These are phyloP conservation scores for Pseudogymnoascus sp. DNA, from an alignment of 2,329 filamentous ascomycete species.

Conservation along the genomic window DNA sequence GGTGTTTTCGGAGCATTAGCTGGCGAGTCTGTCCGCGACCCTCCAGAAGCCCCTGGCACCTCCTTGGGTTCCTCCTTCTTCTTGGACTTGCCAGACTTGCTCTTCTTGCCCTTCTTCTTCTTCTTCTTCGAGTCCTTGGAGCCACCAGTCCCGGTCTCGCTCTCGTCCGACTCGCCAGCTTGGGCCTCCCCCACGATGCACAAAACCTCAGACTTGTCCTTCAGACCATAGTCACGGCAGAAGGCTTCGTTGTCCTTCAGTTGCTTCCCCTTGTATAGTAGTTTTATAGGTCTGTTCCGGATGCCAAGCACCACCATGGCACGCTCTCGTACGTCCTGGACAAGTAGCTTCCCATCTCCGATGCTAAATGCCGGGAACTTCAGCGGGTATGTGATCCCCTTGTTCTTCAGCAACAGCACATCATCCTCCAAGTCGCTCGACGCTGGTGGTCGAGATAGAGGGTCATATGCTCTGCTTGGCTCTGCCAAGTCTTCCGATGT, in stretches of 20 bases:
- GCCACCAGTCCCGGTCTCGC: slow-evolving; percentile 32
- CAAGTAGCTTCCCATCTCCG: slow-evolving; percentile 61
- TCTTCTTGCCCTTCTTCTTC: slow-evolving; percentile 34
- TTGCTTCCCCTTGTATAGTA: slow-evolving; percentile 67
- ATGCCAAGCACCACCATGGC: slow-evolving; percentile 60
- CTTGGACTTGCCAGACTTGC: slow-evolving; percentile 35
- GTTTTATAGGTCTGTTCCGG: slow-evolving; percentile 51
- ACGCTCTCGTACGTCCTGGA: slow-evolving; percentile 61
- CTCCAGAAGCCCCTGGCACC: slow-evolving; percentile 32
- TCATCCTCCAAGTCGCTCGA: slow-evolving; percentile 53
- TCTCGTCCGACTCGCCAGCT: slow-evolving; percentile 37
- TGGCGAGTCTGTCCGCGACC: slow-evolving; percentile 25
- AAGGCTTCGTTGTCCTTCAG: slow-evolving; percentile 56
- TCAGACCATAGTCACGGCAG: slow-evolving; percentile 53
- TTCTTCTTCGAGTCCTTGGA: slow-evolving; percentile 35
- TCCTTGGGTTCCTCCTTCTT: slow-evolving; percentile 32
- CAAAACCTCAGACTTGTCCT: slow-evolving; percentile 55
- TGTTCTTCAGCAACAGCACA: slow-evolving; percentile 62
- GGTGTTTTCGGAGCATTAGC: slow-evolving; percentile 36
- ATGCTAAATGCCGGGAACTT: slow-evolving; percentile 72
- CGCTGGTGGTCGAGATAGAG: slow-evolving; percentile 32
- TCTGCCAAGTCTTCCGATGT: slow-evolving; percentile 65
- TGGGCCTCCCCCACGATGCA: slow-evolving; percentile 46
- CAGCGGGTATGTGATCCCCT: slow-evolving; percentile 57
- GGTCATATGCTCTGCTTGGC: slow-evolving; percentile 37